These are phyloP conservation scores for Leccinum pellstonianum DNA, from an alignment of 768 basidiomycete genomes.

Conservation along the genomic window DNA sequence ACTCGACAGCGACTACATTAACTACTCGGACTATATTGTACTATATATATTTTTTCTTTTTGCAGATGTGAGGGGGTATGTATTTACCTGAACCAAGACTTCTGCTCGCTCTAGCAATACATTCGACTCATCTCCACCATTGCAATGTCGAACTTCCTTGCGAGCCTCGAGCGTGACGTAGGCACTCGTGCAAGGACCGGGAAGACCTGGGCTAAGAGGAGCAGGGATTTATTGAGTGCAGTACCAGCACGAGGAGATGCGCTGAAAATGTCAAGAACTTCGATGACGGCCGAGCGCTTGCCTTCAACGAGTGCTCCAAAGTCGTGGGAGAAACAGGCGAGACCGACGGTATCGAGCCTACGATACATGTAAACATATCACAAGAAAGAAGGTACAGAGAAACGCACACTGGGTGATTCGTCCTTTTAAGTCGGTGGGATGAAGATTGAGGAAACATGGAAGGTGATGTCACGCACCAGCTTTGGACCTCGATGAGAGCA, in stretches of 20 bases:
- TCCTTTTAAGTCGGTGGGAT: background rate
- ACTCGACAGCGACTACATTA: no score
- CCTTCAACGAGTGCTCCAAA: conserved; percentile 51
- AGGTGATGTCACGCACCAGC: conserved; percentile 21
- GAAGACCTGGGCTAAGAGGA: conserved; percentile 36
- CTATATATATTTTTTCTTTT: no score
- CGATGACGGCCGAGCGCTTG: conserved; percentile 39
- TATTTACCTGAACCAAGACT: no score
- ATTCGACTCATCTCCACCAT: conserved; percentile 37
- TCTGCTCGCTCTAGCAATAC: conserved; percentile 36
- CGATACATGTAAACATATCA: background rate
- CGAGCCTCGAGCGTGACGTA: conserved; percentile 28
- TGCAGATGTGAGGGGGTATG: no score
- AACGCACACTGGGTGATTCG: background rate
- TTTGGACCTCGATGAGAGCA: conserved; percentile 36
- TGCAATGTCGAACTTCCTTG: conserved; percentile 33
- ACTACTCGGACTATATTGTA: no score
- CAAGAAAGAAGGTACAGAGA: background rate
- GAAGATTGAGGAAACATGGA: background rate
- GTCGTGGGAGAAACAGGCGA: conserved; percentile 58
- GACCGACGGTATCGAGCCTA: conserved; percentile 56
- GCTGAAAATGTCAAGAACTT: conserved; percentile 39
- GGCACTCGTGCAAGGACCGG: conserved; percentile 39
- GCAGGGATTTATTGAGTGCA: conserved; percentile 24
- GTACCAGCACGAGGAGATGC: conserved; percentile 17